Evolutionary conservation across 768 basidiomycete species (phyloP).

Genomic region (Boletus rufocinnamomeus): DNA sequence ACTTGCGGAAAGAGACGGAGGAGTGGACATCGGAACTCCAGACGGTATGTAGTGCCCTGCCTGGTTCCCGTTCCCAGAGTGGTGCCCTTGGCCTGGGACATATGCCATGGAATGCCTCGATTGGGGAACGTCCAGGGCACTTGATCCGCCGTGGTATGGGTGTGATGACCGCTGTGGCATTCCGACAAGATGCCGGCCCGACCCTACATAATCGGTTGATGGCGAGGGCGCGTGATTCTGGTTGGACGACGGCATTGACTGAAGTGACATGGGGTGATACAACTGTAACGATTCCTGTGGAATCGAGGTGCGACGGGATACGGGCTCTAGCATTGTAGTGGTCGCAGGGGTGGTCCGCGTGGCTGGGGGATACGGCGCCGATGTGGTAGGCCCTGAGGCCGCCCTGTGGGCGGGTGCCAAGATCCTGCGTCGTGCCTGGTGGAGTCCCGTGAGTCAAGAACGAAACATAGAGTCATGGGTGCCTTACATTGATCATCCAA

Average conservation of each 20-base stretch:
- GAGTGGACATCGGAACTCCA: slow-evolving; percentile 53
- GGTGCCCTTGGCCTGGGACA: slow-evolving; percentile 42
- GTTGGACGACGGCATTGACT: slow-evolving; percentile 43
- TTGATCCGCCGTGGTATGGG: slow-evolving; percentile 28
- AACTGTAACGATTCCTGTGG: slow-evolving; percentile 71
- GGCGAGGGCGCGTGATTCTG: slow-evolving; percentile 37
- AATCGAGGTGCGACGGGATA: slow-evolving; percentile 63
- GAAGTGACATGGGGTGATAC: slow-evolving; percentile 78
- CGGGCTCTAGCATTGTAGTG: slow-evolving; percentile 36
- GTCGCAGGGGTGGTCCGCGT: slow-evolving; percentile 34
- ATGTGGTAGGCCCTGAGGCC: slow-evolving; percentile 75
- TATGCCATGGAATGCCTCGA: slow-evolving; percentile 42
- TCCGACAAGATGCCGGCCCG: slow-evolving; percentile 50
- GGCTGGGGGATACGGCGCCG: slow-evolving; percentile 63
- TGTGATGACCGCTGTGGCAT: slow-evolving; percentile 39
- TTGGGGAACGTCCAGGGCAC: slow-evolving; percentile 31
- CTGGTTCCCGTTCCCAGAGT: slow-evolving; percentile 40
- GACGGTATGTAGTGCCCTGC: slow-evolving; percentile 34
- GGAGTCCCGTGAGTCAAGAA: slow-evolving; percentile 17
- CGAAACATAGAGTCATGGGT: slow-evolving; percentile 18
- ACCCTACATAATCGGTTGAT: slow-evolving; percentile 42
- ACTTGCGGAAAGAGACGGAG: slow-evolving; percentile 50
- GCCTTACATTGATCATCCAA: slow-evolving; percentile 87
- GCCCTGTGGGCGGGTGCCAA: slow-evolving; percentile 80
- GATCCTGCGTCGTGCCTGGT: slow-evolving; percentile 77